Base-by-base conservation (phyloP, 768 basidiomycete genomes). In the Amanita thiersii region DNA sequence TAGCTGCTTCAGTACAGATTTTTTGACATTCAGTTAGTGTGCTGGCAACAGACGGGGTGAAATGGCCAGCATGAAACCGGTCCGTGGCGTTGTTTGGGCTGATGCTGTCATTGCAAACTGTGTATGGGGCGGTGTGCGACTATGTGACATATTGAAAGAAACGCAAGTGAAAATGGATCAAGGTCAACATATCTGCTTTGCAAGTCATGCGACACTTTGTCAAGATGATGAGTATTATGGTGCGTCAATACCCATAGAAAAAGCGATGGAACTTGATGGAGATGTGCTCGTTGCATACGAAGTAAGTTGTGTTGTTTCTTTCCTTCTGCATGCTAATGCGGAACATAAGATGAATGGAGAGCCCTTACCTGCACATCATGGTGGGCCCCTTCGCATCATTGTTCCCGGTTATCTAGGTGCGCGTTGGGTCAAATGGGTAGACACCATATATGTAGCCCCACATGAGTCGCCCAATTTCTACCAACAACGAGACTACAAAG, bases 361-460 rank as follows among this genome's bases (percentile, higher is more conserved):
- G 44, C 62, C 69, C 0, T 59, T 84, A 12, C 66, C 70, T 10
- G 60, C 79, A 1, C 74, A 77, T 41, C 80, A 79, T 35, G 82
- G 82, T 1, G 79, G 70, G 4, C 81, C 81, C 3, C 50, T 86
- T 18, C 75, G 82, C n/a, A 57, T 80, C 5, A 72, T 84, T 29
- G 77, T 77, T 1, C 83, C 83, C 0, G 82, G 83, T 2, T 73
- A 69, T 50, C 64, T 75, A 11, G 82, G 82, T 4, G 82, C 79
- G 21, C 73, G 82, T 8, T 82, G 81, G 79, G 80, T 83, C 5
- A 84, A 86, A 63, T 86, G 83, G 82, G 63, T 82, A 0, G 77
- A 81, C 50, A 73, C 64, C 0, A 75, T 84, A 50, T 59, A 66
- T 19, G 52, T 83, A 43, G 72, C 77, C 3, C 17, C 56, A 0